These are phyloP conservation scores for Fusarium citri DNA, from an alignment of 2,329 filamentous ascomycete genomes.

Conservation along the genomic window DNA sequence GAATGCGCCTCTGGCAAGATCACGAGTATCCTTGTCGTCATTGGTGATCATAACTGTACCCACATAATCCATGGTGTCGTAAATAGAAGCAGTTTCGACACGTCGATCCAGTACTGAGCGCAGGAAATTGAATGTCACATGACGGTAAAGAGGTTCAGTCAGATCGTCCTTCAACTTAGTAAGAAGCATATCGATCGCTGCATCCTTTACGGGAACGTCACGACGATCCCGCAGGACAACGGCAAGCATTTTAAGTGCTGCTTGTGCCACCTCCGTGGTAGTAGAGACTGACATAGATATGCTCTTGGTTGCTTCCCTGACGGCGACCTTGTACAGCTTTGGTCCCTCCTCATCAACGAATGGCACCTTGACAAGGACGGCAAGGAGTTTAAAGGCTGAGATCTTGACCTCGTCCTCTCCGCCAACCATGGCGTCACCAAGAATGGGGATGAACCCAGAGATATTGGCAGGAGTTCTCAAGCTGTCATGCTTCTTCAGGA, in stretches of 20 bases:
- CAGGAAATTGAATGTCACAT: conserved; percentile 94
- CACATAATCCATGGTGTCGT: conserved; percentile 90
- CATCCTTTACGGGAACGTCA: conserved; percentile 81
- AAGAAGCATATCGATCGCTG: conserved; percentile 84
- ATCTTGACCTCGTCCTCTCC: conserved; percentile 94
- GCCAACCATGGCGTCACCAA: conserved; percentile 86
- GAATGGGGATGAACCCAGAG: conserved; percentile 85
- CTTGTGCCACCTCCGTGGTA: conserved; percentile 85
- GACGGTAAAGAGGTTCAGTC: conserved; percentile 91
- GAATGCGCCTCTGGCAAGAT: conserved; percentile 88
- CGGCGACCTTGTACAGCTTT: conserved; percentile 78
- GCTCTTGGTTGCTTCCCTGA: conserved; percentile 84
- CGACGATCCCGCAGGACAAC: conserved; percentile 85
- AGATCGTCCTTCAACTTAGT: conserved; percentile 87
- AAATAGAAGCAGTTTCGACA: conserved; percentile 86
- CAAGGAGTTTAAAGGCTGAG: conserved; percentile 85
- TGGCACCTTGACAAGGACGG: conserved; percentile 85
- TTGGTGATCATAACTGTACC: conserved; percentile 96
- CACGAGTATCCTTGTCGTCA: conserved; percentile 86
- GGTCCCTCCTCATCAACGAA: conserved; percentile 76
- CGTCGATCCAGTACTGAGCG: conserved; percentile 87
- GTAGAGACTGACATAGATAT: conserved; percentile 83
- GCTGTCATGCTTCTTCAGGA: conserved; percentile 86
- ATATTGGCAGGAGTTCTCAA: conserved; percentile 84
- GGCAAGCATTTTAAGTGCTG: conserved; percentile 87